Base-by-base conservation (phyloP, 116 monocot genomes). In the Posidonia oceanica region DNA sequence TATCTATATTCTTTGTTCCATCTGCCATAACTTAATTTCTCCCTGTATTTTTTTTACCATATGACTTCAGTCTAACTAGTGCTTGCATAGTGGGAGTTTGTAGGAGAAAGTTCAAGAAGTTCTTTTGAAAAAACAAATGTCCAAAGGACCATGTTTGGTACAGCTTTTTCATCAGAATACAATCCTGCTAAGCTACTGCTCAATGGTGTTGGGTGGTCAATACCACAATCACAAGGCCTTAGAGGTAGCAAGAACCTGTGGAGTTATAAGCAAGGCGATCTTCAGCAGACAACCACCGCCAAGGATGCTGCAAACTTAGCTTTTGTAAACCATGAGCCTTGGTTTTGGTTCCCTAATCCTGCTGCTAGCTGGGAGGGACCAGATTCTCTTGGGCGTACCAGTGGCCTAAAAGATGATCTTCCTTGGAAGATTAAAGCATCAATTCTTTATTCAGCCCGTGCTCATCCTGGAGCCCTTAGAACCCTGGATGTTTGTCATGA, bases 381-480 rank as follows among this genome's bases (percentile, higher is more conserved):
- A 22, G 90, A 94, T 66, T 90, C 83, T 82, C 78, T 87, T 73
- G 76, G 83, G 10, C 87, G 90, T n/a, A 58, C 53, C 72, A 80
- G 79, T 7, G 76, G 83, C 16, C 61, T 72, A 38, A 94, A 85
- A 75, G 90, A 90, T 69, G 90, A 94, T 72, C 58, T 83, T 78
- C 81, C 85, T 59, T 93, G 93, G 93, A 98, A 90, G 77, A 81
- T 98, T 29, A 90, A 88, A 74, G 90, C 87, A 81, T 82, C 85
- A 42, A 58, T 93, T 70, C 81, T 93, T 52, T 78, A 86, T 60
- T 87, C 93, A 71, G 78, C 80, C 6, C 89, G 98, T 74, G 90
- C 93, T 20, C 98, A 98, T 67, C 98, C 89, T 70, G 98, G 93
- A 61, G 82, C 80, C 41, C 52, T 98, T 36, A 82, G 93, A 76